Base-by-base conservation (phyloP, 179 eudicot genomes). In the Spinacia oleracea region DNA sequence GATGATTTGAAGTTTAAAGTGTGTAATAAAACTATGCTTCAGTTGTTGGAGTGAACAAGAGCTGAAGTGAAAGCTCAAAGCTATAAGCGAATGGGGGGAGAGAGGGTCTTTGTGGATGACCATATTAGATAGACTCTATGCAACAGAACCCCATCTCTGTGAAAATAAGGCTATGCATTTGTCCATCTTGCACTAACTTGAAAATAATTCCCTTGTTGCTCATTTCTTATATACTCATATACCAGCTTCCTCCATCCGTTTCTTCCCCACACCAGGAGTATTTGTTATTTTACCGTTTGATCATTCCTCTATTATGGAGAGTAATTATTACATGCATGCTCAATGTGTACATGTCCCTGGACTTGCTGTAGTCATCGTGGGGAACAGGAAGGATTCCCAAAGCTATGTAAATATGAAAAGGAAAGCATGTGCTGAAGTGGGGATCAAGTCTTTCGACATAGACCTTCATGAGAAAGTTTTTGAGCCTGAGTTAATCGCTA, bases 391-490 rank as follows among this genome's bases (percentile, higher is more conserved):
- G 81, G 98, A 90, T 78, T 93, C 98, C 75, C 92, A 89, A 79
- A 92, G 89, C 81, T 96, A 92, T 85, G 99, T 96, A 72, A 87
- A 51, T 72, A 96, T 92, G 99, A 96, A 96, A 89, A 90, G 94
- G 74, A 96, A 90, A 77, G 97, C 99, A 20, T 96, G 98, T 83
- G 92, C 94, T 66, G 99, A 96, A 86, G 96, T 91, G 78, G 97
- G 99, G 75, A 92, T 94, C 74, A 92, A 85, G 78, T 92, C 97
- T 34, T 79, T 92, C 70, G 85, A 93, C 80, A 66, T 89, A 42
- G 90, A 90, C 79, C 91, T 96, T 5, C 94, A 93, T 0, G 97
- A 93, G 87, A 85, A 90, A 76, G 96, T 93, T 32, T 81, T 91
- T 59, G 89, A 93, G 82, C 77, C 83, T 78, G 98, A 93, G 27